These are phyloP conservation scores for Actinomucor elegans DNA, from an alignment of 371 early-diverging fungal genomes.

Conservation along the genomic window DNA sequence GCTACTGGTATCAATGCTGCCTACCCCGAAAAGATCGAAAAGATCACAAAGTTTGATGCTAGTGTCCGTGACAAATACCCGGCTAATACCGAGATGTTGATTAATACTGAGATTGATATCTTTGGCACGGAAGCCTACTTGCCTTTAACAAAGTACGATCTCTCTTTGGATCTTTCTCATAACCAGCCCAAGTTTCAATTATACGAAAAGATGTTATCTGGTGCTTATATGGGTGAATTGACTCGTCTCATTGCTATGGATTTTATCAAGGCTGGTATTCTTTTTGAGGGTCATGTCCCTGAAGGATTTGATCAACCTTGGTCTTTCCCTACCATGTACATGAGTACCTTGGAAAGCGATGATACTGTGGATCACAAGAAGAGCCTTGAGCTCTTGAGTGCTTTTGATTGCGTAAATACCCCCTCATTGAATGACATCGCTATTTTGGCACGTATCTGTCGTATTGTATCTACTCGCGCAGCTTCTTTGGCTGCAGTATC, in stretches of 20 bases:
- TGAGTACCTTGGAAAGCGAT: slow-evolving; percentile 52
- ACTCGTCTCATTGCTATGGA: slow-evolving; percentile 75
- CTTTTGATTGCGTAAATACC: slow-evolving; percentile 18
- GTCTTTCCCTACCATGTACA: slow-evolving; percentile 77
- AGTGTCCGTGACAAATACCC: slow-evolving; percentile 18
- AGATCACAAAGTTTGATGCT: slow-evolving; percentile 26
- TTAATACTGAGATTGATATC: slow-evolving; percentile 87
- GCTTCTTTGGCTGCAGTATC: slow-evolving; percentile 44
- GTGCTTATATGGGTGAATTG: slow-evolving; percentile 91
- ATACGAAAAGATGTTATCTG: slow-evolving; percentile 94
- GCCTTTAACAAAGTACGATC: slow-evolving; percentile 83
- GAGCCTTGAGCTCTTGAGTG: slow-evolving; percentile 22
- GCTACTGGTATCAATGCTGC: slow-evolving; percentile 94
- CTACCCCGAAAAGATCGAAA: slow-evolving; percentile 27
- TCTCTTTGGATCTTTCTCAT: slow-evolving; percentile 70
- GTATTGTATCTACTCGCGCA: slow-evolving; percentile 37
- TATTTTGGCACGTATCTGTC: slow-evolving; percentile 32
- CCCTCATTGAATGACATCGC: slow-evolving; percentile 41
- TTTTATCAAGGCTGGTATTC: slow-evolving; percentile 59
- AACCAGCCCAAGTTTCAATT: slow-evolving; percentile 76
- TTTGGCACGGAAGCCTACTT: slow-evolving; percentile 68
- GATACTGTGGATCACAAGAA: slow-evolving; percentile 18
- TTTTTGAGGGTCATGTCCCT: slow-evolving; percentile 69
- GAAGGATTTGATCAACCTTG: slow-evolving; percentile 57
- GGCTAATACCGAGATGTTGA: slow-evolving; percentile 71